Evolutionary conservation across 768 basidiomycete genomes (phyloP).

Genomic region (Tubosaeta sp.): DNA sequence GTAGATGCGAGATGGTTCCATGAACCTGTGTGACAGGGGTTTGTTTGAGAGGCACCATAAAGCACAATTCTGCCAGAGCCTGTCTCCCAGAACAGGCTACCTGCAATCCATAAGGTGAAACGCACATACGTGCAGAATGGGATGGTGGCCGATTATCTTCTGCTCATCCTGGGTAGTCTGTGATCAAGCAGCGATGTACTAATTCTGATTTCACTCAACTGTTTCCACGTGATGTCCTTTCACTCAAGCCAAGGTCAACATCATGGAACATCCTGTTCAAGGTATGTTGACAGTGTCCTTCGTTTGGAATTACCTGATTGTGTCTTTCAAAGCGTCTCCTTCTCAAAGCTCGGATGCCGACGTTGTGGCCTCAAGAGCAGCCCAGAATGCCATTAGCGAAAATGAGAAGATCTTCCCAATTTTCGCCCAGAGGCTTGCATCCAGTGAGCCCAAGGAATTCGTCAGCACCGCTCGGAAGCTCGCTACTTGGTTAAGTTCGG

Average conservation of each 20-base stretch:
- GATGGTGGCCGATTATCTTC: no score
- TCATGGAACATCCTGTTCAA: slow-evolving; percentile 7
- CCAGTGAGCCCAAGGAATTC: slow-evolving; percentile 24
- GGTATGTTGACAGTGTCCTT: slow-evolving; percentile 1
- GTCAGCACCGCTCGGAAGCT: slow-evolving; percentile 33
- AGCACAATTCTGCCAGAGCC: no score
- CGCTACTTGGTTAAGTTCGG: slow-evolving; percentile 40
- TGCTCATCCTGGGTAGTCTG: neutral
- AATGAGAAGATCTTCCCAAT: slow-evolving; percentile 37
- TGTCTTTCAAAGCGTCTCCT: slow-evolving; percentile 6
- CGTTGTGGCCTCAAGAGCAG: slow-evolving; percentile 12
- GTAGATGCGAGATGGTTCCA: no score
- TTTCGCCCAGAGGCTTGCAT: slow-evolving; percentile 32
- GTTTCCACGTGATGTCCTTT: slow-evolving; percentile 6
- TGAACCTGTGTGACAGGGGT: no score
- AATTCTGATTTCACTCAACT: no score
- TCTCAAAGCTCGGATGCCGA: neutral
- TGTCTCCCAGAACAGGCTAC: no score
- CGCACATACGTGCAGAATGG: no score
- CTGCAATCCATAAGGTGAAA: no score
- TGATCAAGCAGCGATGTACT: neutral
- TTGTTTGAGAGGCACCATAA: no score
- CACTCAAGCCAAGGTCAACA: neutral
- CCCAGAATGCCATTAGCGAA: slow-evolving; percentile 18
- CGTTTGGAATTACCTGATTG: neutral